A percentile compares a stretch with the other conserved stretches of the same genome.
These are phyloP conservation scores for Saururus chinensis DNA, from an alignment of 164 flowering plant genomes.

Conservation along the genomic window DNA sequence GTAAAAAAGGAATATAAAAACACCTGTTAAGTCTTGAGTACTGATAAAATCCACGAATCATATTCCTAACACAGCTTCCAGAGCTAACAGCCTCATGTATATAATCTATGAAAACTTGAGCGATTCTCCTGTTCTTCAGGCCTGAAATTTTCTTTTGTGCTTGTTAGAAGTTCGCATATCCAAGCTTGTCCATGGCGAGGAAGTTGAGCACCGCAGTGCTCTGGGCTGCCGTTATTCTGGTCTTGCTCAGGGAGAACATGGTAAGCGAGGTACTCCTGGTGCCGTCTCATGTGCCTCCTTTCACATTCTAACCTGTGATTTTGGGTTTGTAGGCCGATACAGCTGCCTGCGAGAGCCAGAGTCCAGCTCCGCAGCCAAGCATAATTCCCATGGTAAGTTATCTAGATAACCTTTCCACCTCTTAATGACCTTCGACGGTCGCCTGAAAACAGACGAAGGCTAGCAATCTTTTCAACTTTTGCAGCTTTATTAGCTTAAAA, in stretches of 20 bases:
- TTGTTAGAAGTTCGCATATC: no score
- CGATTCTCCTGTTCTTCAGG: no score
- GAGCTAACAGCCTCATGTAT: no score
- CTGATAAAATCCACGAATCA: no score
- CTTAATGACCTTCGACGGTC: background rate
- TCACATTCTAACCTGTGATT: background rate
- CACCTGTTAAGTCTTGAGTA: no score
- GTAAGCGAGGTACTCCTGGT: slow-evolving; percentile 3
- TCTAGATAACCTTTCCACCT: background rate
- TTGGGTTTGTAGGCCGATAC: background rate
- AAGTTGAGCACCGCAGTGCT: slow-evolving; percentile 9
- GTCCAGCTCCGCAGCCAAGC: slow-evolving; percentile 15
- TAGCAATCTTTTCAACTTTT: background rate
- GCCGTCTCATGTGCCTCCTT: background rate
- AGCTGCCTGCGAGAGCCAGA: background rate
- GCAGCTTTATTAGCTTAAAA: background rate
- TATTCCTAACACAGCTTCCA: no score
- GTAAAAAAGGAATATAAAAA: no score
- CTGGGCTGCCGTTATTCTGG: slow-evolving; percentile 10
- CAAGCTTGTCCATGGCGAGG: slow-evolving; percentile 16
- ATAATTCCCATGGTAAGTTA: slow-evolving; percentile 11
- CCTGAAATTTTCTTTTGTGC: no score
- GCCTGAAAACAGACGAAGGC: no score
- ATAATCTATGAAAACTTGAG: no score
- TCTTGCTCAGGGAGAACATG: slow-evolving; percentile 12